Base-by-base conservation (phyloP, 306 rosid species). In the Ochetophila trinervis region DNA sequence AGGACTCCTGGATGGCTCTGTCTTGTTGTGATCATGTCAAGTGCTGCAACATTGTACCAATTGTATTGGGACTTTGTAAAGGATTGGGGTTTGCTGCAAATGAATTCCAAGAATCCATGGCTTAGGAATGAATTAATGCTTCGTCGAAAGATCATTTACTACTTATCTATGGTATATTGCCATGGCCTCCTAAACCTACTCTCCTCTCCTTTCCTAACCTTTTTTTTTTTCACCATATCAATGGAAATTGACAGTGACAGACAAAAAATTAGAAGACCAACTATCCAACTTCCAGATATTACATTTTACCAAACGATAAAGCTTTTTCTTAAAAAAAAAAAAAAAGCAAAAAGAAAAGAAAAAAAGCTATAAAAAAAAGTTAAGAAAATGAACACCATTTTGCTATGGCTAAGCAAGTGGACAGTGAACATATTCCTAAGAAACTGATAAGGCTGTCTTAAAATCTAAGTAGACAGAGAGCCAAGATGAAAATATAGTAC, bases 31-130 rank as follows among this genome's bases (percentile, higher is more conserved):
- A 55, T 81, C 68, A 82, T 90, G 87, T 94, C 97, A 50, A 94
- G 90, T 84, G 82, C 77, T 24, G 97, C 99, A 72, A 94, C 99
- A 63, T 34, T 88, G 59, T 94, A 94, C 84, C 99, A 94, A 85
- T 83, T 94, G 81, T 94, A 94, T 61, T 94, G 99, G 99, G 99
- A 94, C 83, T 90, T 86, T 88, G 99, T 94, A 63, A 88, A 79
- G 77, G 99, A 94, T 68, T 94, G 99, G 99, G 99, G 99, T 81
- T 85, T 94, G 86, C 96, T 94, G 16, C 96, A 94, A 90, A 65
- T 74, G 74, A 88, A 94, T 74, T 90, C 96, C 80, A 94, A 84
- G 78, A 94, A 94, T 71, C 97, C 95, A 44, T 94, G 96, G 99
- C 87, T 94, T 75, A 88, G 99, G 85, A 88, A 94, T 74, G 99